phyloP scores from a whole-genome alignment of 2,329 filamentous ascomycete genomes.

The Metarhizium guizhouense region DNA sequence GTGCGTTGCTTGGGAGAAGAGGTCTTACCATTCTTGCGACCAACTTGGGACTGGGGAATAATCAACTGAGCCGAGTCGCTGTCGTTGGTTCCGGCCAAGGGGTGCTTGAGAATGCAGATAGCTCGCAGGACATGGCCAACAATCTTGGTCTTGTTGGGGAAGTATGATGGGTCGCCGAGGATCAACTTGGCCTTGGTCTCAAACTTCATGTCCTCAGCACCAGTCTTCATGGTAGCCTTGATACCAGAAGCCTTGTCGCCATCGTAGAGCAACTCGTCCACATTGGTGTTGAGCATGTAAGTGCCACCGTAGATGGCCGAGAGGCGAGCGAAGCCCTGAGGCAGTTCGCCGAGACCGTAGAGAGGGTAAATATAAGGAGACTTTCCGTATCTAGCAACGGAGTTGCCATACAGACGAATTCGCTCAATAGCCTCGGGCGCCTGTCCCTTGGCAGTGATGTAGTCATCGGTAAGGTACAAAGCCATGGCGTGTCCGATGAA shows the following conservation, averaged over 20 bases:
- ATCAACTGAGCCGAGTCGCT: conserved; percentile 89
- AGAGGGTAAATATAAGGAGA: conserved; percentile 99
- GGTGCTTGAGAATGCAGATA: conserved; percentile 96
- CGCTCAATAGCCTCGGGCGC: conserved; percentile 83
- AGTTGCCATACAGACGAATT: conserved; percentile 94
- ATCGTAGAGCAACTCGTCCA: conserved; percentile 85
- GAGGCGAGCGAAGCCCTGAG: conserved; percentile 92
- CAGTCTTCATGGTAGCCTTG: conserved; percentile 85
- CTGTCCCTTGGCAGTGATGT: conserved; percentile 63
- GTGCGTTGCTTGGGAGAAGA: background rate
- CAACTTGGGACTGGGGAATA: conserved; percentile 95
- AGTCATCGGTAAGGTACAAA: conserved; percentile 83
- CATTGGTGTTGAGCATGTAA: conserved; percentile 96
- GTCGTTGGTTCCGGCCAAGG: conserved; percentile 80
- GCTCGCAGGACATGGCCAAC: conserved; percentile 88
- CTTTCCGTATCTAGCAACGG: conserved; percentile 94
- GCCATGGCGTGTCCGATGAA: conserved; percentile 99
- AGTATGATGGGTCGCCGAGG: conserved; percentile 93
- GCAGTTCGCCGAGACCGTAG: conserved; percentile 93
- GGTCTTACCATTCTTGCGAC: conserved; percentile 79
- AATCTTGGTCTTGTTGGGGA: conserved; percentile 79
- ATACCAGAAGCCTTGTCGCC: conserved; percentile 83
- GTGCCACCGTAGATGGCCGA: conserved; percentile 98
- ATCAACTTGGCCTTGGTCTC: conserved; percentile 95
- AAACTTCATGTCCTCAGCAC: conserved; percentile 86